Evolutionary conservation across 192 early-diverging fungal genomes (phyloP), one percentile per base, ranked within the genome.

Genomic region (Coemansia biformis): DNA sequence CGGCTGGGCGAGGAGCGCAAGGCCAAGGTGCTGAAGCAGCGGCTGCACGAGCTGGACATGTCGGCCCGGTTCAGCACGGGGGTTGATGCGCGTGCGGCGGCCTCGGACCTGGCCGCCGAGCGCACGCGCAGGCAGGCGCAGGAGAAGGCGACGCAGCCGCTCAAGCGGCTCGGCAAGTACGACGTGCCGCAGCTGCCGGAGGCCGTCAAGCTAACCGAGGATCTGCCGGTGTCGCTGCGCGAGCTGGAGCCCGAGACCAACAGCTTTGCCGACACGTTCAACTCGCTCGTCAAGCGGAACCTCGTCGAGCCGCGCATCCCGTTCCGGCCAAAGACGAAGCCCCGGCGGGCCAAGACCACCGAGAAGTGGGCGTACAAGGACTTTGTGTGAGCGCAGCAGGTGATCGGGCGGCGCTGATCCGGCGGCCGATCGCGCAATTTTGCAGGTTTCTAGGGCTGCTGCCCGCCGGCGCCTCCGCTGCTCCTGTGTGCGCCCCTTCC

Each of bases 11-110:
- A 66, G 24, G 68, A 78, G 35, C 54, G 38, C 1, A 49, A 57
- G 38, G 60, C 60, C 48, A 68, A 68, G 48, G 37, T 56, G 16
- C 48, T 67, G 14, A 74, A 69, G 45, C 44, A 72, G 35, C 53
- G 81, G 13, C 32, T 63, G 28, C 67, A 76, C 60, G 69, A 82
- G 57, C 63, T 84, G 11, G 70, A 63, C 26, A 59, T 61, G 17
- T 46, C 81, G 19, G 67, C 66, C 21, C 61, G 69, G n/a, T 71
- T 85, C 29, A 64, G 76, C 29, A 48, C 64, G 36, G 44, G 46
- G 5, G 63, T 81, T 3, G 71, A 79, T 35, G 38, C 59, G 29
- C 58, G 59, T 24, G 48, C 60, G 24, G 59, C 54, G 2, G 60
- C 75, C 44, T 24, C 35, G 8, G 53, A 60, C 10, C 19, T 56